Evolutionary conservation across 148 eudicot species (phyloP).

Genomic region (Limonium bicolor): DNA sequence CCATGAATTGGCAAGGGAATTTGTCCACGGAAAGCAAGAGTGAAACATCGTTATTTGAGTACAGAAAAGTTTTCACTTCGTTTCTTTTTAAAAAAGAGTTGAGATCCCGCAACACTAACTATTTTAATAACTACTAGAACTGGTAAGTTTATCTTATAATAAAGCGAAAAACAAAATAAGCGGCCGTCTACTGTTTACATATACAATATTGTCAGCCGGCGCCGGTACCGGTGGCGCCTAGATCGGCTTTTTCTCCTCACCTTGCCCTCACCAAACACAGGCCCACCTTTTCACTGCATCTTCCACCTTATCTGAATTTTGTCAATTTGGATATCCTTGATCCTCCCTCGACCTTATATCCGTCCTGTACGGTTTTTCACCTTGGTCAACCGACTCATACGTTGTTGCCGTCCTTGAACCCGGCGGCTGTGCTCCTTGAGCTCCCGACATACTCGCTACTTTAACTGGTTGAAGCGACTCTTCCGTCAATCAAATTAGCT

Average conservation of each 20-base stretch:
- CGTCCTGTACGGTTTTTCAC: slow-evolving; percentile 11
- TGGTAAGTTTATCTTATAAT: too few species aligned
- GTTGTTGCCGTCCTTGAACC: slow-evolving; percentile 23
- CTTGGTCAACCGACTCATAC: slow-evolving; percentile 16
- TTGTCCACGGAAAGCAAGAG: too few species aligned
- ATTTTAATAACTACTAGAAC: too few species aligned
- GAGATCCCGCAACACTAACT: too few species aligned
- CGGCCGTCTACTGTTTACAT: too few species aligned
- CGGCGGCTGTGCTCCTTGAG: slow-evolving; percentile 33
- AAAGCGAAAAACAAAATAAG: too few species aligned
- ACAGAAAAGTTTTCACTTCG: too few species aligned
- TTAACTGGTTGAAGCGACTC: too few species aligned
- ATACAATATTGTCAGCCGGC: slow-evolving; percentile 19
- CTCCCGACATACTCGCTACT: slow-evolving; percentile 37
- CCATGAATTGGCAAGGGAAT: too few species aligned
- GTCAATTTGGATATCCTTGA: slow-evolving; percentile 52
- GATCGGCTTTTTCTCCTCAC: slow-evolving; percentile 36
- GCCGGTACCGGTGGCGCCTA: slow-evolving; percentile 57
- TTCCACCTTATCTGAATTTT: slow-evolving; percentile 48
- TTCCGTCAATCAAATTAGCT: too few species aligned
- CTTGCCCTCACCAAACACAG: slow-evolving; percentile 53
- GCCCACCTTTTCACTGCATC: slow-evolving; percentile 72
- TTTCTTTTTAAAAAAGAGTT: too few species aligned
- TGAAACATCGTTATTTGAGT: too few species aligned
- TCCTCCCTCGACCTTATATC: slow-evolving; percentile 20